Evolutionary conservation across 306 rosid species (phyloP).

Genomic region (Delonix regia): DNA sequence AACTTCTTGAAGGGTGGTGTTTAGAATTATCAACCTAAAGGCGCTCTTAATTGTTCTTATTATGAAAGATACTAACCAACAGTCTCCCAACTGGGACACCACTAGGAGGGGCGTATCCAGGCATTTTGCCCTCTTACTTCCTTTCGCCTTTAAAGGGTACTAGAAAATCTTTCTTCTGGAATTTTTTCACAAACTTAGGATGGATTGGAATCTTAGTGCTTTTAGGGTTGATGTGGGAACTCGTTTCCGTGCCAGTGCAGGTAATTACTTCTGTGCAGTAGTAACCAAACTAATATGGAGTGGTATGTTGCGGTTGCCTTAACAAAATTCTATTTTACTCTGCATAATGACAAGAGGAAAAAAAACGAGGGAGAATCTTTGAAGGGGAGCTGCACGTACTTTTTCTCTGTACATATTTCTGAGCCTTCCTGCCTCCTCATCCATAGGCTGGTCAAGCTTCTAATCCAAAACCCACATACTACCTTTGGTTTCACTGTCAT

Average conservation of each 20-base stretch:
- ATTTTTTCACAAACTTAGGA: background rate
- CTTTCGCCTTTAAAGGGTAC: background rate
- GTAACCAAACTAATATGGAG: background rate
- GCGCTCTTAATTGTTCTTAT: background rate
- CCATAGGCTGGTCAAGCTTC: conserved; percentile 94
- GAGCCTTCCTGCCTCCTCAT: conserved; percentile 91
- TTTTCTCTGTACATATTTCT: conserved; percentile 90
- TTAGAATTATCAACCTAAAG: background rate
- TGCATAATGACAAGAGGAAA: background rate
- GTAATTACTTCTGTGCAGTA: background rate
- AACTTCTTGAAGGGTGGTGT: background rate
- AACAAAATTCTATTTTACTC: background rate
- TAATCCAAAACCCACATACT: conserved; percentile 93
- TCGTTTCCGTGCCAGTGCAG: background rate
- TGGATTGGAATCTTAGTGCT: background rate
- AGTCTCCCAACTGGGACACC: background rate
- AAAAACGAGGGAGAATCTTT: background rate
- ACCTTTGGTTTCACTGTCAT: conserved; percentile 58
- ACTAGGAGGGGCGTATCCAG: too few relatives aligned
- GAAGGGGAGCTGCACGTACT: conserved; percentile 42
- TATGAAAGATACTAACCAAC: background rate
- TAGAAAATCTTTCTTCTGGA: background rate
- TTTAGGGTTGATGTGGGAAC: background rate
- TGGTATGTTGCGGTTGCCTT: background rate
- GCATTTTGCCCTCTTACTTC: background rate